Evolutionary conservation across 768 basidiomycete genomes (phyloP).

Genomic region (Calvatia gigantea): DNA sequence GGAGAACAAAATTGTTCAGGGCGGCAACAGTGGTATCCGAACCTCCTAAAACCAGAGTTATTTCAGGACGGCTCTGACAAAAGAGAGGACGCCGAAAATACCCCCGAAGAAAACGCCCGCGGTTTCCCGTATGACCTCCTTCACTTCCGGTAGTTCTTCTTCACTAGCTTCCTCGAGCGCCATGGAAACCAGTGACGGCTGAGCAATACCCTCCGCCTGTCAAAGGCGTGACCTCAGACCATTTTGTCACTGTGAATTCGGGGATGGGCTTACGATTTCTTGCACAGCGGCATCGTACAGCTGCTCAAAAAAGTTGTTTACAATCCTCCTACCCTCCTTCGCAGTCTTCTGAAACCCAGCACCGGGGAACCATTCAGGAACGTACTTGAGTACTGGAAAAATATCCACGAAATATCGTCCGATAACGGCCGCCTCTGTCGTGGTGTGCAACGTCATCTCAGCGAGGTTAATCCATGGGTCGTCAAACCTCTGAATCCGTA

Average conservation of each 20-base stretch:
- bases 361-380: constrained; percentile 29
- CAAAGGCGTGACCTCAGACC: neutral
- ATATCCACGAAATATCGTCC: constrained; percentile 19
- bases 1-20: constrained; percentile 24
- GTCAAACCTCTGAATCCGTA: constrained; percentile 18
- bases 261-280: neutral
- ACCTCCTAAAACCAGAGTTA: neutral
- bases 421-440: constrained; percentile 13
- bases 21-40: constrained; percentile 12
- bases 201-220: constrained; percentile 1
- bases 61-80: neutral
- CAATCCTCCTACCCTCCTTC: constrained; percentile 17
- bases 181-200: constrained; percentile 8
- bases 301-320: neutral
- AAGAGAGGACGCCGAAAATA: constrained; percentile 6
- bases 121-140: constrained; percentile 25
- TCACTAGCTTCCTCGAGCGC: constrained; percentile 3
- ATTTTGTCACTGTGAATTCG: neutral
- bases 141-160: neutral
- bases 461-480: constrained; percentile 23
- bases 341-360: constrained; percentile 29
- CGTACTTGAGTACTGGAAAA: constrained; percentile 21
- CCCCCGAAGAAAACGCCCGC: constrained; percentile 40
- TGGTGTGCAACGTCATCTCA: constrained; percentile 15
- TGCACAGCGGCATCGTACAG: constrained; percentile 4